phyloP scores from a whole-genome alignment of 371 early-diverging fungal species.

The Lichtheimia ornata region DNA sequence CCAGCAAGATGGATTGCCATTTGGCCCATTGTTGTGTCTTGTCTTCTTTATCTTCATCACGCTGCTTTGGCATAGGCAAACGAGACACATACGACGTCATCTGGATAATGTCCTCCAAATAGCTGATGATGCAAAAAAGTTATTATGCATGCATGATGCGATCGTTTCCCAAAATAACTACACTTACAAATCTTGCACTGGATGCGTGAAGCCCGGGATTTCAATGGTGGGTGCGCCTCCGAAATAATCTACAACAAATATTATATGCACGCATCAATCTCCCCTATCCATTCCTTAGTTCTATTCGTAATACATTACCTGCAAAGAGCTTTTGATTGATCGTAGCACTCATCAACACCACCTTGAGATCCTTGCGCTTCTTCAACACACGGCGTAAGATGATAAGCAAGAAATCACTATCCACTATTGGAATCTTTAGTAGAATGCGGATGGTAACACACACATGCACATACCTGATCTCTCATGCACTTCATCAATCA shows the following conservation, averaged over 20 bases:
- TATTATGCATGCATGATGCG: neutral
- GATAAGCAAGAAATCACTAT: slow-evolving; percentile 66
- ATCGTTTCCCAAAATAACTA: neutral
- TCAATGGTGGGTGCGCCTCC: slow-evolving; percentile 65
- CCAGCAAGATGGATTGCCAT: slow-evolving; percentile 48
- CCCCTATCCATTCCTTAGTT: neutral
- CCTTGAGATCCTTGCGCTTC: slow-evolving; percentile 50
- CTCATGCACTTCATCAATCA: slow-evolving; percentile 84
- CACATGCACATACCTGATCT: slow-evolving; percentile 47
- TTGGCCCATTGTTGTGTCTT: slow-evolving; percentile 34
- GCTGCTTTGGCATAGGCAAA: slow-evolving; percentile 34
- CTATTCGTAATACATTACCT: slow-evolving; percentile 14
- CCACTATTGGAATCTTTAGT: slow-evolving; percentile 27
- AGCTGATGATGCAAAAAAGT: slow-evolving; percentile 21
- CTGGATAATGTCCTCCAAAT: slow-evolving; percentile 61
- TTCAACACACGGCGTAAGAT: slow-evolving; percentile 56
- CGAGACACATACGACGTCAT: slow-evolving; percentile 46
- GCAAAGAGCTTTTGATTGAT: slow-evolving; percentile 67
- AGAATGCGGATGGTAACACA: neutral
- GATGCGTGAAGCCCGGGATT: slow-evolving; percentile 81
- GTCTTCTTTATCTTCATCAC: slow-evolving; percentile 23
- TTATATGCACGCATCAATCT: neutral
- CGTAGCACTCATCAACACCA: slow-evolving; percentile 86
- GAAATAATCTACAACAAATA: slow-evolving; percentile 42
- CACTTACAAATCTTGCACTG: slow-evolving; percentile 67